A percentile compares a stretch with the other conserved stretches of the same genome.
These are phyloP conservation scores for Medicago truncatula DNA, from an alignment of 306 rosid genomes.

Conservation along the genomic window DNA sequence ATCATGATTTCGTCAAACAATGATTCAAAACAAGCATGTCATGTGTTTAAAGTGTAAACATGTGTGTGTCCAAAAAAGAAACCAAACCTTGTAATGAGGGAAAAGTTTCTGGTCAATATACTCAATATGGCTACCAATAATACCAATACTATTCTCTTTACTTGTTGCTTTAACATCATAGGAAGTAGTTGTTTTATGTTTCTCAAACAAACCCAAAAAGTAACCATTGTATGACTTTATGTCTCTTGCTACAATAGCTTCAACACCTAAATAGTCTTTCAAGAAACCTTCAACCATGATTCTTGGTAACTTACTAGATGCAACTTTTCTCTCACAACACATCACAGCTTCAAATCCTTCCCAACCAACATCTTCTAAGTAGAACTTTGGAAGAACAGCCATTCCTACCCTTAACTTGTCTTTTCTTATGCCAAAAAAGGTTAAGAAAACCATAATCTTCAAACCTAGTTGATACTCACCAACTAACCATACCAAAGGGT, in stretches of 20 bases:
- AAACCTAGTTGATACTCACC: slow-evolving; percentile 60
- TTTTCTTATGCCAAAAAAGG: slow-evolving; percentile 61
- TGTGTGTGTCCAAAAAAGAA: background rate
- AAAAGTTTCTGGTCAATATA: slow-evolving; percentile 47
- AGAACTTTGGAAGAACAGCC: slow-evolving; percentile 73
- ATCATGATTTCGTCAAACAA: background rate
- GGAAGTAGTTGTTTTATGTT: slow-evolving; percentile 15
- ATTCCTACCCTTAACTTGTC: slow-evolving; percentile 55
- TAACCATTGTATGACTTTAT: slow-evolving; percentile 57
- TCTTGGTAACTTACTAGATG: slow-evolving; percentile 60
- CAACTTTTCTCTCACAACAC: slow-evolving; percentile 57
- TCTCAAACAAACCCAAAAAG: slow-evolving; percentile 65
- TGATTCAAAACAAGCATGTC: background rate
- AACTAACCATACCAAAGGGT: slow-evolving; percentile 61
- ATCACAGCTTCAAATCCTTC: slow-evolving; percentile 65
- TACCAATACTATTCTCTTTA: slow-evolving; percentile 35
- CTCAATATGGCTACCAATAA: slow-evolving; percentile 44
- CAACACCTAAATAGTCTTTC: slow-evolving; percentile 63
- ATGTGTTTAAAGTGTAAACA: background rate
- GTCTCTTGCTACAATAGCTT: slow-evolving; percentile 64
- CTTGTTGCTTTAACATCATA: slow-evolving; percentile 1
- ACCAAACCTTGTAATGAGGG: slow-evolving; percentile 60
- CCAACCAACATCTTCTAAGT: slow-evolving; percentile 61
- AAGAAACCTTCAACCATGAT: slow-evolving; percentile 72
- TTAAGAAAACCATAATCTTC: slow-evolving; percentile 63